Conservation (phyloP, 192 early-diverging fungal species). For the Cladochytrium replicatum region DNA sequence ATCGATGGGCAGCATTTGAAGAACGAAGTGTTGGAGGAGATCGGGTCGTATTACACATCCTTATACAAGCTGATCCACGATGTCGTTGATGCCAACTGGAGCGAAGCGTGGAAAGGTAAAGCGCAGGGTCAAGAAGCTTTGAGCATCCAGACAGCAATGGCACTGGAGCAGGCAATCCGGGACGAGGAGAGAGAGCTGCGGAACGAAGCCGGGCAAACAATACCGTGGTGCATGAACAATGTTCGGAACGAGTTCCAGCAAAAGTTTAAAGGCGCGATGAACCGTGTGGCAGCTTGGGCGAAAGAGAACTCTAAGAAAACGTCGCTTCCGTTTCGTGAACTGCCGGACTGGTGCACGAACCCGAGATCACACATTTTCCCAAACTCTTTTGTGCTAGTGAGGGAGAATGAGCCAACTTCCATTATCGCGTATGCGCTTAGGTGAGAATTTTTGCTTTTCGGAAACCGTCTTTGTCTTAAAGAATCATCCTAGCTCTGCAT, state of each 20-base stretch:
- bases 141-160: slow-evolving; percentile 14
- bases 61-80: too few relatives aligned
- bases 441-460: slow-evolving; percentile 3
- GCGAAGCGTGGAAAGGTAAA: too few relatives aligned
- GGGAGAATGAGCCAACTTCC: slow-evolving; percentile 39
- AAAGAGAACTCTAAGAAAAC: too few relatives aligned
- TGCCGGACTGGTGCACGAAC: not conserved
- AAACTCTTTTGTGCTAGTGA: slow-evolving; percentile 27
- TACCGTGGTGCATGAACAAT: slow-evolving; percentile 38
- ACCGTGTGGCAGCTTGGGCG: slow-evolving; percentile 49
- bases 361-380: slow-evolving; percentile 17
- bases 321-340: too few relatives aligned
- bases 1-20: too few relatives aligned
- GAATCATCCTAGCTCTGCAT: slow-evolving; percentile 23
- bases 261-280: slow-evolving; percentile 24
- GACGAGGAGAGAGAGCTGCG: slow-evolving; percentile 37
- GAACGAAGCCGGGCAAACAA: slow-evolving; percentile 22
- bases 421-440: slow-evolving; percentile 39
- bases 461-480: slow-evolving; percentile 22
- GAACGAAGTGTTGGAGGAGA: too few relatives aligned
- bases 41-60: too few relatives aligned
- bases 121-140: slow-evolving; percentile 6
- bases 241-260: slow-evolving; percentile 27
- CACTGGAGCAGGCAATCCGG: slow-evolving; percentile 23
- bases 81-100: too few relatives aligned